Evolutionary conservation across 768 basidiomycete genomes (phyloP), one percentile per base, ranked within the genome.

Genomic region (Pluteus cervinus): DNA sequence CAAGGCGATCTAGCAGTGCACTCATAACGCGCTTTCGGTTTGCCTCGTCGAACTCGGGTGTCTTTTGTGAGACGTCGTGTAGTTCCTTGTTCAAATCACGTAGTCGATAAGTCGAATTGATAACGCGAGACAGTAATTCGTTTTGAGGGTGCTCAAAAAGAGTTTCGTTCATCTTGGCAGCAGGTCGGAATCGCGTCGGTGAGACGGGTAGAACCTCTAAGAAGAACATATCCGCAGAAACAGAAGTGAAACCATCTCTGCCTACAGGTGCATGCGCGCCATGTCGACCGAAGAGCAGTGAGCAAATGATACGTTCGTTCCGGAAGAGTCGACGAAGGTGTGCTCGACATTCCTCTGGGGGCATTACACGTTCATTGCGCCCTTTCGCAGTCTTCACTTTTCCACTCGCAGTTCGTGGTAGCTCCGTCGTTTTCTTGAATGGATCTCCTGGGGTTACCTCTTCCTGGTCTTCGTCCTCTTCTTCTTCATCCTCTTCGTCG

Each of bases 101-200:
- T 47, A 92, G 62, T 17, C 77, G 74, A 53, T 87, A 87, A 3
- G 84, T 81, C 1, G 91, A 90, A 16, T 71, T 73, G 24, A 99
- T 66, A 24, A 96, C 78, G 51, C 73, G 81, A 17, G 86, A 67
- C 22, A 99, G 68, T 15, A 94, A 75, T 50, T 90, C 86, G 56
- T 99, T 99, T 49, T 98, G 94, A 0, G 91, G 79, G 61, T 97
- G 92, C 55, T 99, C 96, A 59, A 98, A 97, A 0, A 96, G 69
- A 29, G 79, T 82, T 38, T 93, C 96, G 37, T 81, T 88, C 81
- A 98, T 76, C 53, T 81, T 85, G 2, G 89, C 75, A 3, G 96
- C 86, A 3, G 96, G 96, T 31, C 96, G 81, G 70, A 98, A 99
- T 24, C 94, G 86, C 5, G 90, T 94, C 11, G 96, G 96, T 11